phyloP scores from a whole-genome alignment of 768 basidiomycete species.

The Roridomyces roridus region DNA sequence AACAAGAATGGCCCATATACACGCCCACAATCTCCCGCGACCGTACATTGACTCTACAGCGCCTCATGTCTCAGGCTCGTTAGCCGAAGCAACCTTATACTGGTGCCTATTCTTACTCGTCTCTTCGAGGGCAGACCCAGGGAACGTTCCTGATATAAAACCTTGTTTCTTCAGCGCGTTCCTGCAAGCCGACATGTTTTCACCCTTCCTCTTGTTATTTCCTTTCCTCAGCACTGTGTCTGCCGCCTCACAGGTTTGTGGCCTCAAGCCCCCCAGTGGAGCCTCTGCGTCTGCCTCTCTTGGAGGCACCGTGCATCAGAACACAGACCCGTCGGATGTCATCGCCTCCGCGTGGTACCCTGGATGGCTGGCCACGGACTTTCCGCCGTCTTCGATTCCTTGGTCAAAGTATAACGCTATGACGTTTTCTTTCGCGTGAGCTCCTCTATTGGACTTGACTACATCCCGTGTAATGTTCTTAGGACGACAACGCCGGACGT shows the following conservation, averaged over 20 bases:
- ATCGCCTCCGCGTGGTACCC: slow-evolving; percentile 52
- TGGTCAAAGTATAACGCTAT: slow-evolving; percentile 61
- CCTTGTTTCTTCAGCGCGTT: neutral
- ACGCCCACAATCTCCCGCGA: too few relatives aligned
- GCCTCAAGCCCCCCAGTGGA: slow-evolving; percentile 5
- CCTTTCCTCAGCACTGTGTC: neutral
- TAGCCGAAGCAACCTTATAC: too few relatives aligned
- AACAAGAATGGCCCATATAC: too few relatives aligned
- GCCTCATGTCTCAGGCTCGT: too few relatives aligned
- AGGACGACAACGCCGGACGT: slow-evolving; percentile 49
- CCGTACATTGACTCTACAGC: too few relatives aligned
- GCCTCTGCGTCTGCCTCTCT: neutral
- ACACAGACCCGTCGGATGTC: slow-evolving; percentile 16
- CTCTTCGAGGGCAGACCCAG: neutral
- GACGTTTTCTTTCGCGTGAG: slow-evolving; percentile 70
- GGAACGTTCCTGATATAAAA: slow-evolving; percentile 20
- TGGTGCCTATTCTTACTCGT: neutral
- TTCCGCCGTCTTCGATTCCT: slow-evolving; percentile 49
- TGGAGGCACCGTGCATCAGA: neutral
- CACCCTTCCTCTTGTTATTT: neutral
- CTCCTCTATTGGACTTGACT: slow-evolving; percentile 11
- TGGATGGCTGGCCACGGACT: slow-evolving; percentile 49
- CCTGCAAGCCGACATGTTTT: neutral
- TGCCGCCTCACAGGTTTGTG: slow-evolving; percentile 8
- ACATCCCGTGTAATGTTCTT: neutral